Base-by-base conservation (phyloP, 768 basidiomycete genomes). In the Pilatotrama ljubarskyi region DNA sequence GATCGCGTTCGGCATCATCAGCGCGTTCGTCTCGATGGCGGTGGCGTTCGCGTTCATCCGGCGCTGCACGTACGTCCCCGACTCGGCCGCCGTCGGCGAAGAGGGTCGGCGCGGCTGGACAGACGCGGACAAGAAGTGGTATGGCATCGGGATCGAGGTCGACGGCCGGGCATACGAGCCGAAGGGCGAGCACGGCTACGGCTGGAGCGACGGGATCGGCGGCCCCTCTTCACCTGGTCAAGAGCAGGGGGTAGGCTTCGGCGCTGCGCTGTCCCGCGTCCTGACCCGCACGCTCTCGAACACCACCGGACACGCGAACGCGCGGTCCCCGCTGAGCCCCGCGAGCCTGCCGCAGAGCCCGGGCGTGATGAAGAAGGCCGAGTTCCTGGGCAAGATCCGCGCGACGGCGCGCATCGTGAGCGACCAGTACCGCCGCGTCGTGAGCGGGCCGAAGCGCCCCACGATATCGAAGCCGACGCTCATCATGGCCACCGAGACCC, bases 321-420 rank as follows among this genome's bases (percentile, higher is more conserved):
- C 49, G 15, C 55, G 59, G 3, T 63, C 65, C 5, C 58, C 62
- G 6, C 58, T 63, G 20, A 65, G 64, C 36, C 54, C 58, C 14
- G 43, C 49, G 1, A 68, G 66, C 2, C 69, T 68, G 32, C 73
- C 70, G 50, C 70, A 65, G 43, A 81, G 78, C 57, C 80, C 86
- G 8, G 82, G 79, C 9, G 77, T 87, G 38, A 85, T 90, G 80
- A 86, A 80, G 69, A 91, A 90, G 70, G 78, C 75, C 17, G 86
- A 89, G 68, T 90, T 91, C 67, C 64, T 90, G 52, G 78, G 79
- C n/a, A 81, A 76, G 69, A 78, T 91, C 42, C 81, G 76, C 62
- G 78, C 83, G 48, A 86, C 87, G 2, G 84, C 87, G 35, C 78
- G 89, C 56, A 80, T 84, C 43, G 87, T 89, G 61, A 90, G 88